Percentiles rank a stretch among this genome's conserved stretches.
Conservation (phyloP, 169 alveolate genomes). For the Prorocentrum cordatum region DNA sequence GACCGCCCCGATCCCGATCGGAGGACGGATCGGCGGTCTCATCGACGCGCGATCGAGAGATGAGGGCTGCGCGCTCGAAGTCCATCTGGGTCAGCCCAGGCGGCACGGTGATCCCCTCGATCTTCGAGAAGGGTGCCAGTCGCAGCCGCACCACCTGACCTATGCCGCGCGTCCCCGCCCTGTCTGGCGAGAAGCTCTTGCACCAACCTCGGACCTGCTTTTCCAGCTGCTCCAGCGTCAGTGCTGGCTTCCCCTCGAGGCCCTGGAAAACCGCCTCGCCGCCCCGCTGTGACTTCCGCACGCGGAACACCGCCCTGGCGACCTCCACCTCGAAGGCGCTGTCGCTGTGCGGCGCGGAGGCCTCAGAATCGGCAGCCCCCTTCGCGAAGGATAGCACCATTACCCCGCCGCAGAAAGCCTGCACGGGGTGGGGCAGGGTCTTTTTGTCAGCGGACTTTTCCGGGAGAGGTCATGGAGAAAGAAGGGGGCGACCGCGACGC, state of each 20-base stretch:
- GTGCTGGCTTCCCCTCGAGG: neutral
- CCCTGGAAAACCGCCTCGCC: neutral
- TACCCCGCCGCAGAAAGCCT: constrained; percentile 19
- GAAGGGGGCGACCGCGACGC: no score
- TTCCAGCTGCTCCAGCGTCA: neutral
- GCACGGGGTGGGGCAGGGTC: no score
- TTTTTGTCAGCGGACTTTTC: no score
- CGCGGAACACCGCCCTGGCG: neutral
- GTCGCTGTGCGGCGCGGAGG: neutral
- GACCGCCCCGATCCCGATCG: neutral
- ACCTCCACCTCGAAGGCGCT: constrained; percentile 4
- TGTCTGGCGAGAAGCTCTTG: neutral
- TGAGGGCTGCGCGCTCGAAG: neutral
- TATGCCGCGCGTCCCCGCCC: neutral
- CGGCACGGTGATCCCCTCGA: neutral
- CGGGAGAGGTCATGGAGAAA: no score
- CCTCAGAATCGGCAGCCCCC: neutral
- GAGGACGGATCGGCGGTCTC: neutral
- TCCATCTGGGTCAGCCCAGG: neutral
- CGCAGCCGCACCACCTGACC: neutral
- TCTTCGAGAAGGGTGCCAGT: neutral
- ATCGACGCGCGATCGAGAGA: neutral
- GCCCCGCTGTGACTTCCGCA: neutral
- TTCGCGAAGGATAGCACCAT: constrained; percentile 2
- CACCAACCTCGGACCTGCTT: neutral